A percentile compares a stretch with the other conserved stretches of the same genome.
Conservation (phyloP, 306 rosid genomes). For the Vigna trinervia region DNA sequence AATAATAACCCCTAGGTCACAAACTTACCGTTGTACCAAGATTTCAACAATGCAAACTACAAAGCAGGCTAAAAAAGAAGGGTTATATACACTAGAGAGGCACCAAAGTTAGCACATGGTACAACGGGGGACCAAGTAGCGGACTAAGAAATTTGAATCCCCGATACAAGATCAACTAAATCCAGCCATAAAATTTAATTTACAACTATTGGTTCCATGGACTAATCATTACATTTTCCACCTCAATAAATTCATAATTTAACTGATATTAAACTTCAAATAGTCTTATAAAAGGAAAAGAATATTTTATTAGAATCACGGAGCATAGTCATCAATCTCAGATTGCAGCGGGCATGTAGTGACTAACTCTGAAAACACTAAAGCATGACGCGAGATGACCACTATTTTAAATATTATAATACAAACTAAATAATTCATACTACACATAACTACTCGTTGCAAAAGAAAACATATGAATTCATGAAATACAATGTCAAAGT, state of each 20-base stretch:
- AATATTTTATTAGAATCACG: background rate
- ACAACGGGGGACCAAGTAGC: background rate
- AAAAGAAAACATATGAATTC: background rate
- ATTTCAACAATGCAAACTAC: background rate
- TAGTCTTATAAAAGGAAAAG: slow-evolving; percentile 19
- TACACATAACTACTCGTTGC: background rate
- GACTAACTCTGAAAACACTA: background rate
- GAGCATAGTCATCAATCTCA: background rate
- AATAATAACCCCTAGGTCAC: background rate
- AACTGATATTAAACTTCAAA: slow-evolving; percentile 17
- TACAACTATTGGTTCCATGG: background rate
- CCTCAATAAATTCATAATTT: slow-evolving; percentile 15
- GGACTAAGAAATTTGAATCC: background rate
- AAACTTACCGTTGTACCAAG: background rate
- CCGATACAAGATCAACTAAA: background rate
- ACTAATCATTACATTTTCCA: slow-evolving; percentile 10
- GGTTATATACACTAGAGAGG: background rate
- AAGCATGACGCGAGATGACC: background rate
- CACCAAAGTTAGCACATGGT: slow-evolving; percentile 14
- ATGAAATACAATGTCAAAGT: background rate
- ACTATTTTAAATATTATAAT: background rate
- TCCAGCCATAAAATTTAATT: background rate
- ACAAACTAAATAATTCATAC: background rate
- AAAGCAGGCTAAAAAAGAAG: background rate
- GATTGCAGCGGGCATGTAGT: background rate